Evolutionary conservation across 176 grass and related monocot species (phyloP), one percentile per base, ranked within the genome.

Genomic region (Juncus inflexus): DNA sequence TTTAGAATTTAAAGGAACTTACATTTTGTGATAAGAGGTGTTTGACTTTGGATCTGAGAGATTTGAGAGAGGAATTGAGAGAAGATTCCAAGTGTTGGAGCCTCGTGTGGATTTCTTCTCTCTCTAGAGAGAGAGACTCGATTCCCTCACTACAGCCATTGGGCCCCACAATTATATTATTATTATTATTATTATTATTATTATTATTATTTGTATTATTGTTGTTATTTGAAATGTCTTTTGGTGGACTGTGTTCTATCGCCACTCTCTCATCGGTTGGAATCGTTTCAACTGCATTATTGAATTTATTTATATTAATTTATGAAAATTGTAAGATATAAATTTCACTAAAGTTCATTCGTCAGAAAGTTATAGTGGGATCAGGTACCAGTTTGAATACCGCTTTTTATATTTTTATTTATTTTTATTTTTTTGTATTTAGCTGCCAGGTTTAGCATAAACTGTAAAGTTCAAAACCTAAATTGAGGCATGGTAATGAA

Each of bases 51-150:
- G 77, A 92, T 71, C 83, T 89, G 67, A 92, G 42, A 63, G 75
- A 82, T 16, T 78, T 66, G 45, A 86, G 81, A 74, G 84, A 63
- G 52, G 72, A 52, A 50, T 65, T 84, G 78, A 99, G 88, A 76
- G 85, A 83, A 39, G 79, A 64, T 62, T 92, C 94, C 69, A 99
- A 81, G 62, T 49, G 79, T 37, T 92, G 85, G 81, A 99, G 78
- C 40, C 78, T 80, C 58, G 47, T 50, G 60, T 64, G 74, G 81
- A 89, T 89, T 52, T 99, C 70, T 58, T 80, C 84, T 77, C 74
- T 74, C 67, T 86, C 85, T 72, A 57, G 42, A 40, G 38, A 42
- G 4, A 47, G 43, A 47, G 43, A 47, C 9, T 47, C 43, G 15
- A 50, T 72, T 11, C 65, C 16, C 69, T 74, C 67, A 60, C 43